Percentiles rank a stretch among this genome's conserved stretches.
Conservation (phyloP, 1,284 basidiomycete species). For the Xanthoconium separans region DNA sequence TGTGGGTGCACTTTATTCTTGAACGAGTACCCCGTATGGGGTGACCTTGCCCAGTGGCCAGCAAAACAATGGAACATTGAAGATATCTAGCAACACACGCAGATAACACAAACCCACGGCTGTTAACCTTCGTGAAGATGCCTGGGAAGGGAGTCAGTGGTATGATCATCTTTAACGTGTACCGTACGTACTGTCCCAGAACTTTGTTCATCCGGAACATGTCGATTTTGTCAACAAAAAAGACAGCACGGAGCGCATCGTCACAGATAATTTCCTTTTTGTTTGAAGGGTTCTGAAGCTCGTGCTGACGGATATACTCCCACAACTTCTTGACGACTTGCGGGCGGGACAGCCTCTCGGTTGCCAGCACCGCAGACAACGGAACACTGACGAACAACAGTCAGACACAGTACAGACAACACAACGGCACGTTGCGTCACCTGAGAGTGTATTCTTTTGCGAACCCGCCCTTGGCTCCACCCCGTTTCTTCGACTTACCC, state of each 20-base stretch:
- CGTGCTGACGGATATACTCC: slow-evolving; percentile 78
- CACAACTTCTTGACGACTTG: slow-evolving; percentile 87
- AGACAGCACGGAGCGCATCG: slow-evolving; percentile 62
- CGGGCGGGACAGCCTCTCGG: slow-evolving; percentile 73
- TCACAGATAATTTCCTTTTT: slow-evolving; percentile 84
- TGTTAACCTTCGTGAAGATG: slow-evolving; percentile 34
- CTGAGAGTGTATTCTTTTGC: slow-evolving; percentile 76
- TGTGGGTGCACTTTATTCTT: slow-evolving; percentile 9
- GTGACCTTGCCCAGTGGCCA: neutral
- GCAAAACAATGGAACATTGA: neutral
- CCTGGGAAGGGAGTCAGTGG: slow-evolving; percentile 15
- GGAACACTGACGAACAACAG: slow-evolving; percentile 48
- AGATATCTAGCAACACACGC: slow-evolving; percentile 1
- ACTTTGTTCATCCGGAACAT: slow-evolving; percentile 90
- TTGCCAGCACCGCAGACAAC: slow-evolving; percentile 56
- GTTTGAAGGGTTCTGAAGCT: slow-evolving; percentile 79
- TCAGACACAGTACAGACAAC: slow-evolving; percentile 1
- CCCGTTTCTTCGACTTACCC: slow-evolving; percentile 38
- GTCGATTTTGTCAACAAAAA: slow-evolving; percentile 74
- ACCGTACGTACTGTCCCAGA: slow-evolving; percentile 62
- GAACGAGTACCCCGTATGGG: neutral
- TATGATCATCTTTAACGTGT: neutral
- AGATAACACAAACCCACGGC: neutral
- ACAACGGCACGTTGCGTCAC: slow-evolving; percentile 34
- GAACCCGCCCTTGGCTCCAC: slow-evolving; percentile 65